phyloP scores from a whole-genome alignment of 2,329 filamentous ascomycete species.

The Aspergillus terreus region DNA sequence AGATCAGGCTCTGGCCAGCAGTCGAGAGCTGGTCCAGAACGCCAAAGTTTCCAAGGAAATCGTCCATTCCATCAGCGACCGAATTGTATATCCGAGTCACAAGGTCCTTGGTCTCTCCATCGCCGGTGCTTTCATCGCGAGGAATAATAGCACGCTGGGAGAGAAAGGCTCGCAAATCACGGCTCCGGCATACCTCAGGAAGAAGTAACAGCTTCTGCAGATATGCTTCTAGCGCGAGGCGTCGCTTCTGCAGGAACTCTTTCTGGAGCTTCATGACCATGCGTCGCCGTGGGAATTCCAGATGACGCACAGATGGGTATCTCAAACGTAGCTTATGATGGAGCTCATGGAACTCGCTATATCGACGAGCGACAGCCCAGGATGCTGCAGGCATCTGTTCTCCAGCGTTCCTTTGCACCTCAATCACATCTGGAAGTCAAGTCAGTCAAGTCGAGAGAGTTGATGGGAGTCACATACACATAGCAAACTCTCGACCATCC shows the following conservation, averaged over 20 bases:
- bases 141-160: constrained; percentile 79
- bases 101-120: constrained; percentile 71
- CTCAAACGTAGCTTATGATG: constrained; percentile 81
- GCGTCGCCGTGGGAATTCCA: constrained; percentile 88
- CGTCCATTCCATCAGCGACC: constrained; percentile 95
- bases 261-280: constrained; percentile 96
- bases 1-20: constrained; percentile 78
- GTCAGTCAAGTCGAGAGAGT: constrained; percentile 12
- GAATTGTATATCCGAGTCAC: constrained; percentile 95
- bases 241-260: constrained; percentile 89
- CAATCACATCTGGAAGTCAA: constrained; percentile 63
- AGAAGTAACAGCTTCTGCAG: constrained; percentile 75
- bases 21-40: constrained; percentile 91
- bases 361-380: constrained; percentile 88
- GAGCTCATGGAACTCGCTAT: constrained; percentile 95
- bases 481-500: constrained; percentile 86
- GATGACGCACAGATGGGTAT: constrained; percentile 80
- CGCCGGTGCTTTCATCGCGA: constrained; percentile 57
- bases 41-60: constrained; percentile 92
- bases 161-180: constrained; percentile 86
- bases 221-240: constrained; percentile 79
- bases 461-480: constrained; percentile 55
- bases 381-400: constrained; percentile 96
- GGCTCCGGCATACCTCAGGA: constrained; percentile 89
- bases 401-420: constrained; percentile 83